Evolutionary conservation across 768 basidiomycete species (phyloP), one percentile per base, ranked within the genome.

Genomic region (Lactarius deliciosus): DNA sequence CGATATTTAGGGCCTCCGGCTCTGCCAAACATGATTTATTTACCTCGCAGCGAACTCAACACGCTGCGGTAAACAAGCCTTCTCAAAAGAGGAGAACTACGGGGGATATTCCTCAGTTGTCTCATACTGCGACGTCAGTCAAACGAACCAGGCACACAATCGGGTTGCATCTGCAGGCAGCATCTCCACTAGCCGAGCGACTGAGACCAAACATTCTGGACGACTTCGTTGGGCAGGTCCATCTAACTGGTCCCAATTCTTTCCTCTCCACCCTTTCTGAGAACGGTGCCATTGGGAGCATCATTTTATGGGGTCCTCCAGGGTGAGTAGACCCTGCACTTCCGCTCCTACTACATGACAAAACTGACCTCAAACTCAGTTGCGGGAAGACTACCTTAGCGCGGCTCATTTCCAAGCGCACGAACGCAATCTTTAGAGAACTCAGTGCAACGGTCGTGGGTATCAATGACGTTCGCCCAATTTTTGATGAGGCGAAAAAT

Each of bases 331-430:
- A 22, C 41, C 30, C 15, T 7, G 36, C 16, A 22, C 22, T 15
- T 9, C 50, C n/a, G 2, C 22, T 36, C 41, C 9, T n/a, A 28
- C 10, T 71, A 60, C 15, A 63, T 59, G 61, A 38, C 30, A 57
- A 50, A 16, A 47, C 16, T 62, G 50, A 61, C 58, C 13, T 10
- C 20, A 9, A 34, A 25, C 25, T 56, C 28, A 88, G 86, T 32
- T 88, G 85, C 71, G 88, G 89, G 16, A 91, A 90, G 76, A 92
- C 89, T 3, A 92, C 91, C 0, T 77, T 94, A 30, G 90, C 92
- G 0, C 79, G 91, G 68, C 75, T 95, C 18, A 78, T 94, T 8
- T 90, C 93, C 0, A 81, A 78, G 58, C 81, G 81, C 60, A 81
- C 85, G 1, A 77, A 86, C 67, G 84, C 85, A 22, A 77, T 83